Evolutionary conservation across 768 basidiomycete species (phyloP), one percentile per base, ranked within the genome.

Genomic region (Termitomyces sp.): DNA sequence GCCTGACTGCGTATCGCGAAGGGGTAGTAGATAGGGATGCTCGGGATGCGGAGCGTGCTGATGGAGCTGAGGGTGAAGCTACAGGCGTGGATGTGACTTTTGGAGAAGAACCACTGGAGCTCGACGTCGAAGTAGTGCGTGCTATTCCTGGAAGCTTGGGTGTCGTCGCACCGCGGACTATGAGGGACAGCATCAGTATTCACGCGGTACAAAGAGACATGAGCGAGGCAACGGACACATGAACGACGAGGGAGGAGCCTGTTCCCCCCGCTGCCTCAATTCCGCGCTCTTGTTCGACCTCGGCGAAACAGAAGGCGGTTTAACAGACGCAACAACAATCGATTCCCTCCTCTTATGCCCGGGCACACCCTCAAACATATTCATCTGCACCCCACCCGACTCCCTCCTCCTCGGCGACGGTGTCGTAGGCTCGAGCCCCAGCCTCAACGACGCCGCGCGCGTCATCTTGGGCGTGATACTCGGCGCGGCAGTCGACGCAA

Each of bases 311-410:
- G 72, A 76, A 1, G 92, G 92, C 2, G 89, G 81, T 43, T 78
- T 81, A 14, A 82, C 81, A 43, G 86, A 87, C 17, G 87, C 81
- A 9, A 94, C 92, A 6, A 84, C 72, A 63, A 94, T 86, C 14
- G 83, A 84, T 69, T 91, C 89, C 32, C 88, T 76, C 58, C 92
- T 80, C 73, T 94, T 94, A 68, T 94, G 92, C 0, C 92, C 92
- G 5, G 92, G 92, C 3, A 94, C 87, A 38, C 91, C 91, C 0
- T 89, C 88, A 66, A 93, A 94, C 0, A 81, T 84, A 37, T 72
- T 71, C 43, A 66, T 69, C n/a, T 67, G 75, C 14, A 73, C 72
- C 32, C 75, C 70, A 56, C 69, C 61, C 32, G 79, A 74, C 55
- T 74, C 61, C 59, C 76, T 76, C 65, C 73, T 78, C 47, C 77